A percentile compares a stretch with the other conserved stretches of the same genome.
These are phyloP conservation scores for Terfezia claveryi DNA, from an alignment of 495 filamentous ascomycete species.

Conservation along the genomic window DNA sequence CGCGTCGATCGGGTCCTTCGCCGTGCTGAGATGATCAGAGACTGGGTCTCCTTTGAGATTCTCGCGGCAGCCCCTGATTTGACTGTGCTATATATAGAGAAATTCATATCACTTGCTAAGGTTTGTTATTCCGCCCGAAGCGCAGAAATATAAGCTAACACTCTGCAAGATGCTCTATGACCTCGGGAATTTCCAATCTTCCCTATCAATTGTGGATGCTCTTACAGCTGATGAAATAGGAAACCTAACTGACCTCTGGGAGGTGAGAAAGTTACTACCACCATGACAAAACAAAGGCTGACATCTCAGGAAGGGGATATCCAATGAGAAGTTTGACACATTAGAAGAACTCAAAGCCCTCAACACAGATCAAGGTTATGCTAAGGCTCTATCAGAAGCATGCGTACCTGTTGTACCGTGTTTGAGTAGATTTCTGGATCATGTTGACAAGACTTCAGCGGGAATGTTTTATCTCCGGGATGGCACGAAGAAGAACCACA, in stretches of 20 bases:
- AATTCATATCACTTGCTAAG: not conserved
- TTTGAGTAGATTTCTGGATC: not conserved
- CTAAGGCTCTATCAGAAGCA: not conserved
- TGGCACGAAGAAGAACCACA: not conserved
- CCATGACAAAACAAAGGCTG: too few relatives aligned
- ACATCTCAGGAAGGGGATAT: not conserved
- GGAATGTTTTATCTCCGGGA: not conserved
- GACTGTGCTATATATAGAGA: not conserved
- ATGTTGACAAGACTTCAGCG: not conserved
- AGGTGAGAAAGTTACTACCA: too few relatives aligned
- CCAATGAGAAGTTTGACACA: not conserved
- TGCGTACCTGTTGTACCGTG: not conserved
- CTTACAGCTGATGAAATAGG: too few relatives aligned
- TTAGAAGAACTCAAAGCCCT: not conserved
- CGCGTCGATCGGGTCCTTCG: not conserved
- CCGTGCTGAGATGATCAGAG: not conserved
- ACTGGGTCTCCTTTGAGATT: not conserved
- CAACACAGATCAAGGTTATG: not conserved
- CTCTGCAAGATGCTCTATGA: not conserved
- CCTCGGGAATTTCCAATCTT: not conserved
- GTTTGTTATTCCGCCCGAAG: not conserved
- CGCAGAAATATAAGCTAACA: too few relatives aligned
- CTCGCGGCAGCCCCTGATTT: not conserved
- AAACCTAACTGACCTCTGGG: too few relatives aligned
- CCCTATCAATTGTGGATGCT: not conserved